Percentiles rank a stretch among this genome's conserved stretches.
Conservation (phyloP, 2,329 filamentous ascomycete species). For the Dothideomycetidae sp. region DNA sequence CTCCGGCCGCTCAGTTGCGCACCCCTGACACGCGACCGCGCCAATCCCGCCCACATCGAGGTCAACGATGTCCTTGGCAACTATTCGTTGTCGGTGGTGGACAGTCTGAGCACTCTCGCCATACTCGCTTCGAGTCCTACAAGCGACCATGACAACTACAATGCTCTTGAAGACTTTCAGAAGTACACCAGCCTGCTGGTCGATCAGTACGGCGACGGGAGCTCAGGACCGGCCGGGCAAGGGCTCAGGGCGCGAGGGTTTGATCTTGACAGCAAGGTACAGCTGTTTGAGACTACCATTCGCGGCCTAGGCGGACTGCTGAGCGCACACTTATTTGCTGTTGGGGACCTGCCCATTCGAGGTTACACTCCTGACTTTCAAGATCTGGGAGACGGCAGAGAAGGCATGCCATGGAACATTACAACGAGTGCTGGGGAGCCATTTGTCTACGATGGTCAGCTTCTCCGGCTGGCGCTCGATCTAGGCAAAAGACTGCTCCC, state of each 20-base stretch:
- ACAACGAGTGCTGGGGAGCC: conserved; percentile 2
- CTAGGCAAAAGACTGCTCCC: conserved; percentile 72
- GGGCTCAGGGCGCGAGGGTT: conserved; percentile 69
- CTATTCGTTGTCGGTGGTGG: conserved; percentile 89
- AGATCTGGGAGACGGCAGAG: conserved; percentile 21
- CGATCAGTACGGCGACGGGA: conserved; percentile 74
- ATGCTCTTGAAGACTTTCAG: conserved; percentile 52
- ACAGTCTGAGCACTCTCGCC: conserved; percentile 85
- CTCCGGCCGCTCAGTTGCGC: conserved; percentile 73
- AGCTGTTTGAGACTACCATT: conserved; percentile 97
- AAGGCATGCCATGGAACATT: conserved; percentile 54
- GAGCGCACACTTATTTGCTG: conserved; percentile 84
- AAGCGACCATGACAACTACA: conserved; percentile 38
- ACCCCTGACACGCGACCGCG: conserved; percentile 69
- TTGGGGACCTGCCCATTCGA: conserved; percentile 74
- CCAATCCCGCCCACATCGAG: conserved; percentile 66
- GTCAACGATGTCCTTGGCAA: conserved; percentile 94
- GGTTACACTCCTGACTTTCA: conserved; percentile 48
- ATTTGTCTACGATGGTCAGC: conserved; percentile 75
- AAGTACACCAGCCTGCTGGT: conserved; percentile 63
- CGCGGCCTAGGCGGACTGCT: conserved; percentile 79
- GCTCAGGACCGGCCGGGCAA: conserved; percentile 49
- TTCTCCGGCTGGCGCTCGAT: conserved; percentile 78
- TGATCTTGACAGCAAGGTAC: conserved; percentile 92
- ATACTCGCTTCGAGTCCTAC: conserved; percentile 69